These are phyloP conservation scores for Berberis thunbergii DNA, from an alignment of 164 flowering plant genomes.

Conservation along the genomic window DNA sequence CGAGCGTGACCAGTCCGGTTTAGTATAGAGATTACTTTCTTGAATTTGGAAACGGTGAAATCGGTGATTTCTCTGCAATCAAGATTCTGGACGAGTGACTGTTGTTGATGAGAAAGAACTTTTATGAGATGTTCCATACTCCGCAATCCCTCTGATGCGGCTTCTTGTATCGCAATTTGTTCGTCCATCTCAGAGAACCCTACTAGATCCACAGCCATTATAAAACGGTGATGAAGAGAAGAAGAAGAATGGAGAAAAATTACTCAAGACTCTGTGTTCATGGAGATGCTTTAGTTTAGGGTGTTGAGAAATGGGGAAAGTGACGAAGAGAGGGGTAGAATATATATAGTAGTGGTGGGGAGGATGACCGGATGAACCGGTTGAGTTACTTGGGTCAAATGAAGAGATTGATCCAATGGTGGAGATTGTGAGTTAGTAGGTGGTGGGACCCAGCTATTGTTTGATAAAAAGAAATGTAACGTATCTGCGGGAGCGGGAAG, in stretches of 20 bases:
- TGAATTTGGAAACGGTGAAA: slow-evolving; percentile 60
- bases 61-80: slow-evolving; percentile 62
- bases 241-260: neutral
- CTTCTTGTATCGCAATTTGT: slow-evolving; percentile 60
- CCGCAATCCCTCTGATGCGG: slow-evolving; percentile 58
- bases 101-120: slow-evolving; percentile 29
- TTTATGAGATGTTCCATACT: slow-evolving; percentile 65
- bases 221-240: neutral
- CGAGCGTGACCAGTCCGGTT: slow-evolving; percentile 87
- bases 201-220: slow-evolving; percentile 52
- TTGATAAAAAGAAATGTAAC: too few species aligned
- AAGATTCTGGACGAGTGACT: slow-evolving; percentile 14
- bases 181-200: slow-evolving; percentile 52
- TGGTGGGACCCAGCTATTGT: too few species aligned
- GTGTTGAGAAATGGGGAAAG: neutral
- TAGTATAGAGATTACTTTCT: slow-evolving; percentile 54
- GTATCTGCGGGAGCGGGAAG: too few species aligned
- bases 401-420: slow-evolving; percentile 23
- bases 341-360: slow-evolving; percentile 4
- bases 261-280: neutral
- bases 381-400: slow-evolving; percentile 20
- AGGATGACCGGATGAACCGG: slow-evolving; percentile 19
- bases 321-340: neutral
- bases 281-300: neutral
- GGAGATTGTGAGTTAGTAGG: slow-evolving; percentile 1